Conservation (phyloP, 1,284 basidiomycete genomes). For the Irpex sp. region DNA sequence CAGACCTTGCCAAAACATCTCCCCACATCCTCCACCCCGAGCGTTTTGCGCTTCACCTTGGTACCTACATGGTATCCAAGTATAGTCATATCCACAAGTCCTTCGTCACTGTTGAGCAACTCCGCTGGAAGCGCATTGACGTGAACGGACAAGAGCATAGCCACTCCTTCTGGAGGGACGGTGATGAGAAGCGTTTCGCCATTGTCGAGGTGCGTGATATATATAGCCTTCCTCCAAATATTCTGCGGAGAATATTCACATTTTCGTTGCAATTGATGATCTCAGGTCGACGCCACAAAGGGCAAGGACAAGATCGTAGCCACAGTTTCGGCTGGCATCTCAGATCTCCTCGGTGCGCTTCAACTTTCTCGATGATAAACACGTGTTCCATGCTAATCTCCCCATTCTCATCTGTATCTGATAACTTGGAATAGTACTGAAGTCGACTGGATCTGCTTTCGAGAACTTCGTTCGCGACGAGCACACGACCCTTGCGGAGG, state of each 20-base stretch:
- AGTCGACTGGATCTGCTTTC: slow-evolving; percentile 87
- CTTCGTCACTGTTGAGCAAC: slow-evolving; percentile 74
- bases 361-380: neutral
- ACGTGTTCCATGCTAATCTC: neutral
- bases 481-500: slow-evolving; percentile 81
- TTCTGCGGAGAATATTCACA: neutral
- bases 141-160: slow-evolving; percentile 54
- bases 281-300: slow-evolving; percentile 55
- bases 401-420: neutral
- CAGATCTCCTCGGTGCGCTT: slow-evolving; percentile 72
- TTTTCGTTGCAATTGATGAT: neutral
- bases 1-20: slow-evolving; percentile 85
- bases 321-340: slow-evolving; percentile 64
- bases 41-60: slow-evolving; percentile 85
- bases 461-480: slow-evolving; percentile 82
- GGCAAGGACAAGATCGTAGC: slow-evolving; percentile 60
- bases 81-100: slow-evolving; percentile 80
- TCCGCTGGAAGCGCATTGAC: slow-evolving; percentile 83
- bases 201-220: slow-evolving; percentile 53
- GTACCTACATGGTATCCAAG: slow-evolving; percentile 78
- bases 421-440: slow-evolving; percentile 60
- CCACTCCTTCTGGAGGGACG: slow-evolving; percentile 86
- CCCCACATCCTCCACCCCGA: slow-evolving; percentile 82
- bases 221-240: neutral
- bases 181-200: slow-evolving; percentile 82